A percentile compares a stretch with the other conserved stretches of the same genome.
Conservation (phyloP, 192 early-diverging fungal genomes). For the Linnemannia elongata region DNA sequence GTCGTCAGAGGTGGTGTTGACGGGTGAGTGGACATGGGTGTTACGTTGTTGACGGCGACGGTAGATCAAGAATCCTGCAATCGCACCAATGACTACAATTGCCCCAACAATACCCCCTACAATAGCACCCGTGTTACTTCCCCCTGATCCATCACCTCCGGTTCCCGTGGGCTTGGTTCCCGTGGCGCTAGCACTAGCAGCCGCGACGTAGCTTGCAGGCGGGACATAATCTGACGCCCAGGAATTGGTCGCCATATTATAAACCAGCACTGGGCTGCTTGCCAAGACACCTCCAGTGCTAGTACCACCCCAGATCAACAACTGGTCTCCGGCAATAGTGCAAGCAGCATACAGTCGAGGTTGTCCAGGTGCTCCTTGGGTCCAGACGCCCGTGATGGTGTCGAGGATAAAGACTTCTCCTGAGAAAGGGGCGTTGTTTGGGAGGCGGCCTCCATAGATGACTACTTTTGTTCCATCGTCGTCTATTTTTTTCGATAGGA, state of each 20-base stretch:
- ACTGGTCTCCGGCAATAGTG: slow-evolving; percentile 38
- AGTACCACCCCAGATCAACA: slow-evolving; percentile 39
- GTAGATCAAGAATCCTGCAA: slow-evolving; percentile 15
- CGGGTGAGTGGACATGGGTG: not conserved
- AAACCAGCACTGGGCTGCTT: slow-evolving; percentile 1
- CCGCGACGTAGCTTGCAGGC: not conserved
- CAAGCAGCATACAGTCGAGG: slow-evolving; percentile 28
- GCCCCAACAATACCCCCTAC: not conserved
- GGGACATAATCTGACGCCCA: slow-evolving; percentile 27
- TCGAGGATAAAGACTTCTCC: slow-evolving; percentile 37
- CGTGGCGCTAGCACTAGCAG: not conserved
- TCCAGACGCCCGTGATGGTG: slow-evolving; percentile 17
- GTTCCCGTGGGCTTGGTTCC: not conserved
- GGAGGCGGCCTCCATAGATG: slow-evolving; percentile 29
- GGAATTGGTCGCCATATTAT: slow-evolving; percentile 7
- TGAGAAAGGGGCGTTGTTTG: not conserved
- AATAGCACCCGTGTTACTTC: not conserved
- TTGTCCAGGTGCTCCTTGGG: slow-evolving; percentile 13
- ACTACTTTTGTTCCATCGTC: slow-evolving; percentile 33
- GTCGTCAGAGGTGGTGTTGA: not conserved
- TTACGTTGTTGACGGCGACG: not conserved
- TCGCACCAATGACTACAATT: slow-evolving; percentile 13
- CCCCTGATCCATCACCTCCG: not conserved
- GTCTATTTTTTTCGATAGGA: slow-evolving; percentile 1
- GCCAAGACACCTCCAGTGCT: not conserved